Conservation (phyloP, 176 grass and related monocot species). For the Aegilops speltoides region DNA sequence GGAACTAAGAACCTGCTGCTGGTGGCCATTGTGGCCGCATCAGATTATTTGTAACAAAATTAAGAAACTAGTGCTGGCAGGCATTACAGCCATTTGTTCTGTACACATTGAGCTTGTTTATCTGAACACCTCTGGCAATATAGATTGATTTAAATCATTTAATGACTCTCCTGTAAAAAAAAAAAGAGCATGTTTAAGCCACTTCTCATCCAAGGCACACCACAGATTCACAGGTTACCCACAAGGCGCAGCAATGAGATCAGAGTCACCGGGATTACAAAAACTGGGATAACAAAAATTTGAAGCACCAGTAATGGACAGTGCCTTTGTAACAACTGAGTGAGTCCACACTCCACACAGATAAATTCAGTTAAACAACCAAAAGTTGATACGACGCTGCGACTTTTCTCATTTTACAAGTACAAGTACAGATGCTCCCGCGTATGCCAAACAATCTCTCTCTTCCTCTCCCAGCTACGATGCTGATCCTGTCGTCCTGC, state of each 20-base stretch:
- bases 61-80: background rate
- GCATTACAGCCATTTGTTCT: background rate
- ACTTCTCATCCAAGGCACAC: background rate
- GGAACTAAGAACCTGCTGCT: background rate
- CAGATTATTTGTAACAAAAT: background rate
- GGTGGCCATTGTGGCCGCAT: background rate
- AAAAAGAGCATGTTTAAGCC: background rate
- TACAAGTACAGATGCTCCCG: constrained; percentile 34
- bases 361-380: background rate
- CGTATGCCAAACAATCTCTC: background rate
- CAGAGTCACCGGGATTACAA: background rate
- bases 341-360: background rate
- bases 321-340: background rate
- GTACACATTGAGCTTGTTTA: background rate
- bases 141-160: background rate
- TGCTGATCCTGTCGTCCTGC: background rate
- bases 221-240: background rate
- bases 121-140: background rate
- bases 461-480: background rate
- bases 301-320: background rate
- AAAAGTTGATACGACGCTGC: background rate
- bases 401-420: constrained; percentile 17
- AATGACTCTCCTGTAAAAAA: background rate
- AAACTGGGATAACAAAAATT: background rate
- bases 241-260: background rate